Evolutionary conservation across 805 yeast species (phyloP).

Genomic region (Saccharomycopsis fibuligera): DNA sequence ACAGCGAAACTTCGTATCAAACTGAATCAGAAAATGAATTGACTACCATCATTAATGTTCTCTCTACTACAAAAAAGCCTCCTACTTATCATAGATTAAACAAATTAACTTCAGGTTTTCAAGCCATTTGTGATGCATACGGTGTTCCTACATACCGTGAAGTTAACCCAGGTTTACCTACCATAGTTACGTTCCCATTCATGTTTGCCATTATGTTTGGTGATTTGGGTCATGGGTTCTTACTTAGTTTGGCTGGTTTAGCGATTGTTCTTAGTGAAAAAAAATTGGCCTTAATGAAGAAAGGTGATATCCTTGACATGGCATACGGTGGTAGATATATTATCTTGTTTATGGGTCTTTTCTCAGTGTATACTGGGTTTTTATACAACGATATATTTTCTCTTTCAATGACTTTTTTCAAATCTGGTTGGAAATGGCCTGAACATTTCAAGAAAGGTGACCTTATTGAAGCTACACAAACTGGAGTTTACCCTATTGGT

Average conservation of each 20-base stretch:
- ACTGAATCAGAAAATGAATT: constrained; percentile 4
- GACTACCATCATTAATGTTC: constrained; percentile 42
- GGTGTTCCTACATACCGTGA: constrained; percentile 92
- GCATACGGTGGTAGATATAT: constrained; percentile 92
- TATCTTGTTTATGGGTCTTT: constrained; percentile 82
- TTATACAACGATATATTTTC: constrained; percentile 93
- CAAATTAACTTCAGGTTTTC: constrained; percentile 90
- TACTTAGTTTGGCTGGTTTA: constrained; percentile 69
- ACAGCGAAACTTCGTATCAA: neutral
- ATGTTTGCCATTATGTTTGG: constrained; percentile 99
- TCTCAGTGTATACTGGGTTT: constrained; percentile 93
- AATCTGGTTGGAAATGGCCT: constrained; percentile 95
- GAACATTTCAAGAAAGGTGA: constrained; percentile 63
- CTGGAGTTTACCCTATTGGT: constrained; percentile 71
- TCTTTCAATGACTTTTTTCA: constrained; percentile 79
- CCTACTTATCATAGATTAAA: constrained; percentile 95
- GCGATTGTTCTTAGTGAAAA: constrained; percentile 68
- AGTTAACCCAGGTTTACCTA: constrained; percentile 93
- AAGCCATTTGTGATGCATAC: constrained; percentile 89
- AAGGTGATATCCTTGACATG: constrained; percentile 91
- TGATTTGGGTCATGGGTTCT: constrained; percentile 93
- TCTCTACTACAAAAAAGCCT: constrained; percentile 78
- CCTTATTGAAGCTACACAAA: constrained; percentile 54
- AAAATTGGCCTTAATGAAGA: constrained; percentile 56
- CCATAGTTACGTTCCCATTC: constrained; percentile 93